phyloP scores from a whole-genome alignment of 2,329 filamentous ascomycete genomes.

The Ceratocystis ficicola region DNA sequence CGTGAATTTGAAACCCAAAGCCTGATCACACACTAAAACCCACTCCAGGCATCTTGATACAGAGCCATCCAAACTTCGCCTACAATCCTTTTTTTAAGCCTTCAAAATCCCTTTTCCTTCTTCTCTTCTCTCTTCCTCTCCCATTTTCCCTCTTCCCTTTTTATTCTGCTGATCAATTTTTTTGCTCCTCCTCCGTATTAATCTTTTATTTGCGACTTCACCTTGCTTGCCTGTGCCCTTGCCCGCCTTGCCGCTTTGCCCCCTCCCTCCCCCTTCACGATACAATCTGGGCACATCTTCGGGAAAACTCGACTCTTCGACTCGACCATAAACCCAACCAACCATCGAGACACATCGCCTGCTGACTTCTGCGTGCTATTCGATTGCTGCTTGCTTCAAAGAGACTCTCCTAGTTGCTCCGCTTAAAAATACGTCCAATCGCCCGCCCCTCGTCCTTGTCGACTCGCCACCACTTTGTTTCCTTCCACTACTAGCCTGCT shows the following conservation, averaged over 20 bases:
- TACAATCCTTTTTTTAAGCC: slow-evolving; percentile 11
- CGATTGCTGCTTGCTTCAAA: not conserved
- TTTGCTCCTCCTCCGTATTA: not conserved
- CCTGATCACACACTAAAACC: slow-evolving; percentile 14
- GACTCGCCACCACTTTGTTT: not conserved
- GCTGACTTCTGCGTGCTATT: not conserved
- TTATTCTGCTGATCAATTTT: slow-evolving; percentile 8
- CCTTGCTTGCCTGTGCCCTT: not conserved
- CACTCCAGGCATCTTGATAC: slow-evolving; percentile 14
- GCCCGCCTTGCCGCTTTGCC: not conserved
- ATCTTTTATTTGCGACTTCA: not conserved
- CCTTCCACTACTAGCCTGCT: not conserved
- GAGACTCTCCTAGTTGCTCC: not conserved
- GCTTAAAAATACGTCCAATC: slow-evolving; percentile 3
- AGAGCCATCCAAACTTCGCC: slow-evolving; percentile 13
- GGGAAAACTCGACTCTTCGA: not conserved
- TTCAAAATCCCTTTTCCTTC: slow-evolving; percentile 14
- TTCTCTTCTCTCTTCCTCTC: not conserved
- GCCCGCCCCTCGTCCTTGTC: not conserved
- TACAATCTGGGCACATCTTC: slow-evolving; percentile 11
- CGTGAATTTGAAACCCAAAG: slow-evolving; percentile 15
- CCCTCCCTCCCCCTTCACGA: slow-evolving; percentile 1
- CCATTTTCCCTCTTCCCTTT: not conserved
- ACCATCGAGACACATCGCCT: slow-evolving; percentile 8
- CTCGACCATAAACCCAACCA: not conserved